Conservation (phyloP, 139 green algal genomes). For the Coelastrella sp. region DNA sequence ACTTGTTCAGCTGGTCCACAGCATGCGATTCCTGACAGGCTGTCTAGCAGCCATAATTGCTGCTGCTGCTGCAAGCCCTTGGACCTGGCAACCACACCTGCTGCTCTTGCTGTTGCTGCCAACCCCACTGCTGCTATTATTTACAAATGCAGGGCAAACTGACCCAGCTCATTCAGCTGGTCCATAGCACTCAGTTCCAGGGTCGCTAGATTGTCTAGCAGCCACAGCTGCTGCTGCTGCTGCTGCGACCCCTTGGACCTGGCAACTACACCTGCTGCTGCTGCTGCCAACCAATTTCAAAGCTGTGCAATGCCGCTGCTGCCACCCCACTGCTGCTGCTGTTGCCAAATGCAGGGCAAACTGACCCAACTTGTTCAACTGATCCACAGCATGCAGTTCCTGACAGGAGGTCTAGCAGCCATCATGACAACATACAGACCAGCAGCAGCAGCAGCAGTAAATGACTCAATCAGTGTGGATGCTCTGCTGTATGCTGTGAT, state of each 20-base stretch:
- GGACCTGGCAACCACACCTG: too few species aligned
- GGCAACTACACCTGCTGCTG: background rate
- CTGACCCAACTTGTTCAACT: constrained; percentile 56
- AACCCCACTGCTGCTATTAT: background rate
- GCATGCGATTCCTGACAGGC: too few species aligned
- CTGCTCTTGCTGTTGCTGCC: background rate
- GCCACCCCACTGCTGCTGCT: background rate
- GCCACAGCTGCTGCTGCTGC: background rate
- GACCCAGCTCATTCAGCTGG: too few species aligned
- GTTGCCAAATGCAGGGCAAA: constrained; percentile 36
- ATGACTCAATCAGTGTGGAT: constrained; percentile 18
- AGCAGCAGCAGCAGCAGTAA: background rate
- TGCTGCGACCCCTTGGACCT: background rate
- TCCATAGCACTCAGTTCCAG: too few species aligned
- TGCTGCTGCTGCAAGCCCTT: background rate
- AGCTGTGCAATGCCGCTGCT: background rate
- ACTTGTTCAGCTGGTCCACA: too few species aligned
- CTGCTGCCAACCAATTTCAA: background rate
- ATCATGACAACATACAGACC: constrained; percentile 52
- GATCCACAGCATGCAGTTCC: constrained; percentile 41
- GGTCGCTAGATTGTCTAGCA: too few species aligned
- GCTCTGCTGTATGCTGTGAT: constrained; percentile 50
- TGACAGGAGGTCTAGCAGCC: constrained; percentile 49
- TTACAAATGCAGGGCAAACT: too few species aligned
- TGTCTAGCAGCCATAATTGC: too few species aligned